Percentiles rank a stretch among this genome's conserved stretches.
Conservation (phyloP, 1,139 yeast species). For the Saccharomyces uvarum region DNA sequence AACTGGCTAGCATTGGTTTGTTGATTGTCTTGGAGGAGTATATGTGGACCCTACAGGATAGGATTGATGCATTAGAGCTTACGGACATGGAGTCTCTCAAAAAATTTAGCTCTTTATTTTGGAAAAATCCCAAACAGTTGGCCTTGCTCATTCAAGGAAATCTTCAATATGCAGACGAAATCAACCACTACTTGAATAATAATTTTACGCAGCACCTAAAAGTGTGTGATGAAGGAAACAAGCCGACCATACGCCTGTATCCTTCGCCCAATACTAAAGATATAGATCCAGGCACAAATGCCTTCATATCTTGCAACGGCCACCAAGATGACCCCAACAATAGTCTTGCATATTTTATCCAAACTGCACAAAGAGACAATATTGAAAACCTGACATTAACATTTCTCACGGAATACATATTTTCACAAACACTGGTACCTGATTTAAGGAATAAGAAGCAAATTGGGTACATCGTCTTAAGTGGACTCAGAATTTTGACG, state of each 20-base stretch:
- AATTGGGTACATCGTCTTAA: slow-evolving; percentile 50
- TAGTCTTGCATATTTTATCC: slow-evolving; percentile 45
- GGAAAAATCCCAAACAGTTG: slow-evolving; percentile 31
- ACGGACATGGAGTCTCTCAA: slow-evolving; percentile 40
- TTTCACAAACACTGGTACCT: slow-evolving; percentile 37
- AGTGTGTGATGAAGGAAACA: neutral
- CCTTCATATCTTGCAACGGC: slow-evolving; percentile 27
- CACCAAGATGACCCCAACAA: slow-evolving; percentile 43
- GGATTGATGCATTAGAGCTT: slow-evolving; percentile 51
- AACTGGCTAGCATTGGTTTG: slow-evolving; percentile 41
- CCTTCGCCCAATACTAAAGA: slow-evolving; percentile 7
- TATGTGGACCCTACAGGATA: slow-evolving; percentile 44
- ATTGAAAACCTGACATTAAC: slow-evolving; percentile 35
- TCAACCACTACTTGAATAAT: slow-evolving; percentile 20
- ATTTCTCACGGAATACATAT: slow-evolving; percentile 38
- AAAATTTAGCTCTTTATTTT: slow-evolving; percentile 25
- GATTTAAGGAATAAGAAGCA: slow-evolving; percentile 47
- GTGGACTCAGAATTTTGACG: slow-evolving; percentile 47
- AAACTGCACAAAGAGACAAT: slow-evolving; percentile 44
- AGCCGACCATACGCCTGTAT: neutral
- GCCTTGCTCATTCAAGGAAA: slow-evolving; percentile 48
- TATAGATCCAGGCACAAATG: slow-evolving; percentile 36
- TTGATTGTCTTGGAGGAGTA: slow-evolving; percentile 46
- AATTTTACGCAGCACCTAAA: slow-evolving; percentile 17
- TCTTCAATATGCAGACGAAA: slow-evolving; percentile 24